Percentiles rank a stretch among this genome's conserved stretches.
These are phyloP conservation scores for Vitellaria paradoxa DNA, from an alignment of 179 eudicot genomes.

Conservation along the genomic window DNA sequence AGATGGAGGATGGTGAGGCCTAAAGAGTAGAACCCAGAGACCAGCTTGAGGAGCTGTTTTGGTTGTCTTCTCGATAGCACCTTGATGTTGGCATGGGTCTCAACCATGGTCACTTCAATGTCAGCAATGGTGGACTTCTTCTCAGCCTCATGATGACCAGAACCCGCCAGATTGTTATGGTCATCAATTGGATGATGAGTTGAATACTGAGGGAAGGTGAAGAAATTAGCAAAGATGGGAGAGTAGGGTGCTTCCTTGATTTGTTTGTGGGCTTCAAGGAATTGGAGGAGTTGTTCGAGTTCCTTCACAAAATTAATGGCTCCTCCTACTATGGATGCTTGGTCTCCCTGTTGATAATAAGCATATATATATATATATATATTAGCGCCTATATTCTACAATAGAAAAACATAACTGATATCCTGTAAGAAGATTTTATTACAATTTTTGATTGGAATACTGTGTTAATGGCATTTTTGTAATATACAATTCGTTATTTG, in stretches of 20 bases:
- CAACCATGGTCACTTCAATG: slow-evolving; percentile 45
- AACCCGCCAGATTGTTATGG: not conserved
- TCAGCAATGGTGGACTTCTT: slow-evolving; percentile 26
- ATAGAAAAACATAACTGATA: not conserved
- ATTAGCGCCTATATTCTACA: not conserved
- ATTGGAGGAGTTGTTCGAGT: slow-evolving; percentile 45
- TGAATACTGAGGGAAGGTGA: slow-evolving; percentile 43
- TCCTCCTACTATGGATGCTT: slow-evolving; percentile 57
- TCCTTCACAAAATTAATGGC: slow-evolving; percentile 57
- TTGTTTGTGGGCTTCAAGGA: slow-evolving; percentile 33
- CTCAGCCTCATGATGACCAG: slow-evolving; percentile 11
- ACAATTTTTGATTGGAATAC: too few species aligned
- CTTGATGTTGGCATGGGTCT: slow-evolving; percentile 45
- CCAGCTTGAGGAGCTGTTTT: slow-evolving; percentile 39
- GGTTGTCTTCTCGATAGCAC: slow-evolving; percentile 36
- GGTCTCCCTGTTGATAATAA: slow-evolving; percentile 41
- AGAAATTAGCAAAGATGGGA: slow-evolving; percentile 33
- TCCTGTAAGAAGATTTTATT: too few species aligned
- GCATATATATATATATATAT: too few species aligned
- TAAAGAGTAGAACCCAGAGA: slow-evolving; percentile 29
- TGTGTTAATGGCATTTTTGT: too few species aligned
- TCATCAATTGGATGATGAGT: not conserved
- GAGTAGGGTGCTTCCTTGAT: slow-evolving; percentile 9
- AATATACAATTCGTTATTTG: too few species aligned
- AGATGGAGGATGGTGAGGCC: slow-evolving; percentile 47